Evolutionary conservation across 1,284 basidiomycete species (phyloP), one percentile per base, ranked within the genome.

Genomic region (Volvariella surrecta): DNA sequence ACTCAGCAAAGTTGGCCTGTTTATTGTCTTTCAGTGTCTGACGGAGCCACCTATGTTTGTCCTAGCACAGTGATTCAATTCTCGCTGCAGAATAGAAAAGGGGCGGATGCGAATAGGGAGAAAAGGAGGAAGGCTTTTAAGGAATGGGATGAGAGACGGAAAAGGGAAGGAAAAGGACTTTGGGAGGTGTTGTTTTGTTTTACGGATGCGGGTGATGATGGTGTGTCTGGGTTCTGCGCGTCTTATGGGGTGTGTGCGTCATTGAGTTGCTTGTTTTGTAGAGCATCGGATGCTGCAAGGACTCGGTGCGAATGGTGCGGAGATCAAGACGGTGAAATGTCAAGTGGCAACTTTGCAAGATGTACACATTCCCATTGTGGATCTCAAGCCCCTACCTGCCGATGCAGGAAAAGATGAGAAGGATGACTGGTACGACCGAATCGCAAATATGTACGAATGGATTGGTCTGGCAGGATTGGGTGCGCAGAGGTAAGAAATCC

Each of bases 371-470:
- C 74, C 75, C 10, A 41, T 16, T 18, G 18, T 46, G 20, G n/a
- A 42, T 22, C 15, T 46, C 13, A 32, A 19, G 15, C 24, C 40
- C 20, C 51, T 50, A 59, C 47, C 48, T 31, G 40, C 18, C 6
- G 24, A 28, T 11, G 24, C 6, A 28, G 24, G 11, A 28, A 54
- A 56, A 3, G 71, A 73, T 8, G 53, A 47, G 7, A 20, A 51
- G n/a, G 68, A 73, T 39, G 76, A 78, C 42, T 76, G 74, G 69
- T 57, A 70, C 13, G 62, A 66, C 10, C 60, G 63, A 2, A 59
- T 74, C 32, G 55, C 58, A 2, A 58, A 54, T 1, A 57, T 83
- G 11, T 79, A 81, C 44, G 83, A 85, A 55, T 86, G 82, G 82
- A 65, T 76, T 11, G 83, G 81, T 2, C 71, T 86, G 72, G 78